A percentile compares a stretch with the other conserved stretches of the same genome.
Conservation (phyloP, 306 rosid genomes). For the Sesbania bispinosa region DNA sequence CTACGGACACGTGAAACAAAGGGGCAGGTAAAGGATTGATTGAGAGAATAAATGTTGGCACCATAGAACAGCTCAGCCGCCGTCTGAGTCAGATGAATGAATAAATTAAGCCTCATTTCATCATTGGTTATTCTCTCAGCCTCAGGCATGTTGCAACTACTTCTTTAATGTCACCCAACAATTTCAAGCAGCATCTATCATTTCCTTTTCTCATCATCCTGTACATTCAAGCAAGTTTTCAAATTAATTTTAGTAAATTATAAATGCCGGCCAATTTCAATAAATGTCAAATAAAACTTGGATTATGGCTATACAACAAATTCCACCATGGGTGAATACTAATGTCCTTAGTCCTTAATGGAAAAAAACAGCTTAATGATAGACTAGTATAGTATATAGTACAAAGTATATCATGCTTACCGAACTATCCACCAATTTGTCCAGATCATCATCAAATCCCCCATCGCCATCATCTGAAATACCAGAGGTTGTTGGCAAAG, state of each 20-base stretch:
- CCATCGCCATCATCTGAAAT: constrained; percentile 45
- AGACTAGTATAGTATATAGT: too few species aligned
- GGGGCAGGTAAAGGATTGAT: not conserved
- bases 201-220: constrained; percentile 56
- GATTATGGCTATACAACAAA: not conserved
- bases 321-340: not conserved
- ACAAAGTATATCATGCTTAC: constrained; percentile 41
- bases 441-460: constrained; percentile 52
- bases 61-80: constrained; percentile 27
- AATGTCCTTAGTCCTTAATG: too few species aligned
- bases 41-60: constrained; percentile 22
- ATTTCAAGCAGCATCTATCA: constrained; percentile 24
- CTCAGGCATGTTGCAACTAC: constrained; percentile 25
- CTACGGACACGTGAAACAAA: not conserved
- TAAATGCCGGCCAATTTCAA: not conserved
- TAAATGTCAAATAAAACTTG: not conserved
- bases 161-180: constrained; percentile 20
- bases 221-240: constrained; percentile 25
- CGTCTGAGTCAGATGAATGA: constrained; percentile 2
- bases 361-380: too few species aligned
- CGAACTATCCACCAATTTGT: constrained; percentile 50
- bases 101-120: constrained; percentile 16
- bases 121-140: constrained; percentile 31
- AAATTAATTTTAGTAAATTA: too few species aligned
- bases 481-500: constrained; percentile 25